Percentiles rank a stretch among this genome's conserved stretches.
phyloP scores from a whole-genome alignment of 331 rosid genomes.

The Malus hybrid region DNA sequence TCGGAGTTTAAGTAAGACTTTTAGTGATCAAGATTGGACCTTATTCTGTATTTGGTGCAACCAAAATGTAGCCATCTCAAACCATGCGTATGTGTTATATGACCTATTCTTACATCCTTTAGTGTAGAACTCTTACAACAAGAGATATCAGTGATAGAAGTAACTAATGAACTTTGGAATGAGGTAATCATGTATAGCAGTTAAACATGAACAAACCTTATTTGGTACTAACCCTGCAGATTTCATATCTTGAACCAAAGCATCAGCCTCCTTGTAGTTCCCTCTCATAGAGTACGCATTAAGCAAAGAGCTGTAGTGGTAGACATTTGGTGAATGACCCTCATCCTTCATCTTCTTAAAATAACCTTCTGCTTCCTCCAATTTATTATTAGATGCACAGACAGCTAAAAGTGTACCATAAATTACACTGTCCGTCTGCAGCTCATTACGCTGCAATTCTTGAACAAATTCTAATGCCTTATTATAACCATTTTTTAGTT shows the following conservation, averaged over 20 bases:
- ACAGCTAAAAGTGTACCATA: conserved; percentile 86
- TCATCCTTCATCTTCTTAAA: conserved; percentile 73
- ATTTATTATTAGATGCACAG: conserved; percentile 78
- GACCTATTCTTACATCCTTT: too few relatives aligned
- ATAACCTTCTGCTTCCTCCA: conserved; percentile 70
- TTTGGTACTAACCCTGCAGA: conserved; percentile 90
- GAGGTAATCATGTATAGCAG: not conserved
- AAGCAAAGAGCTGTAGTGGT: conserved; percentile 80
- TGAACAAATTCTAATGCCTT: conserved; percentile 69
- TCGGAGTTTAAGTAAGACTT: too few relatives aligned
- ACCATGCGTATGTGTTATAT: too few relatives aligned
- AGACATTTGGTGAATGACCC: conserved; percentile 63
- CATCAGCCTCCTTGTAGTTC: conserved; percentile 63
- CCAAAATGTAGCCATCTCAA: too few relatives aligned
- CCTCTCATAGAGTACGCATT: conserved; percentile 71
- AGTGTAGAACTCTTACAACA: too few relatives aligned
- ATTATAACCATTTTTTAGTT: conserved; percentile 58
- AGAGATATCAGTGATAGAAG: not conserved
- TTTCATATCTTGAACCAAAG: conserved; percentile 63
- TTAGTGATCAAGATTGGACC: too few relatives aligned
- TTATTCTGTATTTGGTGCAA: too few relatives aligned
- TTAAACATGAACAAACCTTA: conserved; percentile 75
- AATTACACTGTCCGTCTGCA: conserved; percentile 62
- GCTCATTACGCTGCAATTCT: conserved; percentile 48
- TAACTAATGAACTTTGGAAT: not conserved